These are phyloP conservation scores for Hymenoscyphus scutula DNA, from an alignment of 2,329 filamentous ascomycete genomes.

Conservation along the genomic window DNA sequence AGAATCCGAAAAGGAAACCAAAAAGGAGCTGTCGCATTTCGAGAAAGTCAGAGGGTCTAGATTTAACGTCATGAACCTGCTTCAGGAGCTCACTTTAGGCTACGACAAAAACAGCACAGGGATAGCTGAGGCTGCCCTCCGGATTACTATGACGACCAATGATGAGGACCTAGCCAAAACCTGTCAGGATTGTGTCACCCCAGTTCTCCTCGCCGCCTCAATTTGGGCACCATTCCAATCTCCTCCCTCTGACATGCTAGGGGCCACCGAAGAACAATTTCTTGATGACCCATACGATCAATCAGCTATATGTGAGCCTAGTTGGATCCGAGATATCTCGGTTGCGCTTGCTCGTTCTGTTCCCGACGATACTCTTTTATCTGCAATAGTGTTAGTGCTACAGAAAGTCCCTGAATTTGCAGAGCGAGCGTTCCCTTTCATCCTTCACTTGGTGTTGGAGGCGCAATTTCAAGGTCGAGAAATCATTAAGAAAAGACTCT, in stretches of 20 bases:
- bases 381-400: constrained; percentile 65
- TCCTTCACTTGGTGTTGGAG: constrained; percentile 77
- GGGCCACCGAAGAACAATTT: neutral
- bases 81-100: constrained; percentile 60
- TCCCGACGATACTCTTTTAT: constrained; percentile 64
- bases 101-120: constrained; percentile 55
- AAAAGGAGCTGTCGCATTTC: constrained; percentile 37
- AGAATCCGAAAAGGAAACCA: constrained; percentile 47
- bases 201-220: constrained; percentile 52
- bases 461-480: constrained; percentile 63
- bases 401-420: constrained; percentile 66
- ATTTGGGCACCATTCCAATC: constrained; percentile 55
- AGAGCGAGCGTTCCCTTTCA: constrained; percentile 72
- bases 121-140: constrained; percentile 58
- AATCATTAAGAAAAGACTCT: constrained; percentile 60
- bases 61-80: constrained; percentile 55
- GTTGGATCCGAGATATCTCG: constrained; percentile 63
- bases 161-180: constrained; percentile 44
- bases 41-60: constrained; percentile 42
- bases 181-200: constrained; percentile 51
- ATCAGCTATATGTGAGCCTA: constrained; percentile 42
- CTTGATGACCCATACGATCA: constrained; percentile 19
- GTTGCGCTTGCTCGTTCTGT: constrained; percentile 59
- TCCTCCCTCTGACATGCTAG: constrained; percentile 50
- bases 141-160: constrained; percentile 51